These are phyloP conservation scores for Paramecium pentaurelia DNA, from an alignment of 73 alveolate genomes.

Conservation along the genomic window DNA sequence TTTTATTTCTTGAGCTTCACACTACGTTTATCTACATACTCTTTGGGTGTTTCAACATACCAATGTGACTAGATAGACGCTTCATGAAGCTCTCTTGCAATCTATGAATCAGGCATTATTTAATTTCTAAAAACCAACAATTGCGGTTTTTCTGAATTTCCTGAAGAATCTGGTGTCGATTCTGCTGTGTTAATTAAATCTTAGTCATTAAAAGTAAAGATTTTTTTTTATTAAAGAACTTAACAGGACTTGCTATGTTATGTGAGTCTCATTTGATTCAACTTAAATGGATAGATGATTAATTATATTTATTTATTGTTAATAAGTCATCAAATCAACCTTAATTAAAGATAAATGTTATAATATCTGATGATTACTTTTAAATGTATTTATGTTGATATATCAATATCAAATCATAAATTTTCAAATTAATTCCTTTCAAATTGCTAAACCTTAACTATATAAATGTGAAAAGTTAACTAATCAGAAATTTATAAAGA, in stretches of 20 bases:
- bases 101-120: not conserved
- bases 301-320: not conserved
- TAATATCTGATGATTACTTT: not conserved
- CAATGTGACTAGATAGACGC: not conserved
- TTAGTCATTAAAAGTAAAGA: not conserved
- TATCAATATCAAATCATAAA: not conserved
- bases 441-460: not conserved
- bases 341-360: not conserved
- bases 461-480: not conserved
- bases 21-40: not conserved
- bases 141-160: not conserved
- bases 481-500: not conserved
- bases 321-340: not conserved
- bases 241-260: not conserved
- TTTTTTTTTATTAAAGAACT: not conserved
- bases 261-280: not conserved
- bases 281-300: not conserved
- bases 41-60: not conserved
- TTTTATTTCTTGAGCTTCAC: not conserved
- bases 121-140: not conserved
- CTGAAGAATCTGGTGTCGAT: not conserved
- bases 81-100: slow-evolving; percentile 3
- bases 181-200: not conserved
- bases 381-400: not conserved
- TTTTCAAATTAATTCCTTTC: not conserved